Base-by-base conservation (phyloP, 163 green algal genomes). In the Chlorella variabilis region DNA sequence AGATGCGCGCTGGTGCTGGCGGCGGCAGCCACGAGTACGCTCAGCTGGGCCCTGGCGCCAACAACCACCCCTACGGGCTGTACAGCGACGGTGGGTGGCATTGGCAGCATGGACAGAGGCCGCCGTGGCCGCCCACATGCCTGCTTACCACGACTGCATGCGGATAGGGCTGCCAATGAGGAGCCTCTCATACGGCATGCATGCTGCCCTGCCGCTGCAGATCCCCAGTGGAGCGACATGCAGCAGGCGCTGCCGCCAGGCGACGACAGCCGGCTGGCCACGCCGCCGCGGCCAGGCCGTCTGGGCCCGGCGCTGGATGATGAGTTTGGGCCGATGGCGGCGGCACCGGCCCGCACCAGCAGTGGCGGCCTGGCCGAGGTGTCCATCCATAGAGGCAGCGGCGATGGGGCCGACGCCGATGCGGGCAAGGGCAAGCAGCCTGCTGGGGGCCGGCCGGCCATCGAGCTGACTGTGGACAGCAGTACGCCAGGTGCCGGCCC, bases 381-480 rank as follows among this genome's bases (percentile, higher is more conserved):
- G 73, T 36, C 73, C 3, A 59, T 80, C 6, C 33, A 65, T 5
- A 38, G 1, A 4, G 11, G n/a, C 49, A 15, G 71, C 8, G 11
- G 13, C n/a, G 13, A 7, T 31, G 39, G 25, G 3, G 66, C 71
- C 31, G 51, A 25, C 27, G 51, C 54, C 17, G 4, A 6, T 18
- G 54, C 25, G 0, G 71, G 51, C 54, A 71, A 70, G 56, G 73
- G 38, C 36, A 70, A 69, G 56, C 27, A 34, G 73, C 2, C 2
- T 23, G 38, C n/a, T 5, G 73, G 36, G 31, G 15, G 56, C 38
- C 73, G 73, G 1, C 73, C 73, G 51, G 56, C 73, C 27, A 42
- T 80, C 38, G 54, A 80, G 73, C 73, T 80, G 49, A 59, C 73
- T 9, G 73, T 58, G 17, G 73, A 80, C 56, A 33, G 73, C 38